Evolutionary conservation across 176 grass and related monocot genomes (phyloP).

Genomic region (Guadua angustifolia): DNA sequence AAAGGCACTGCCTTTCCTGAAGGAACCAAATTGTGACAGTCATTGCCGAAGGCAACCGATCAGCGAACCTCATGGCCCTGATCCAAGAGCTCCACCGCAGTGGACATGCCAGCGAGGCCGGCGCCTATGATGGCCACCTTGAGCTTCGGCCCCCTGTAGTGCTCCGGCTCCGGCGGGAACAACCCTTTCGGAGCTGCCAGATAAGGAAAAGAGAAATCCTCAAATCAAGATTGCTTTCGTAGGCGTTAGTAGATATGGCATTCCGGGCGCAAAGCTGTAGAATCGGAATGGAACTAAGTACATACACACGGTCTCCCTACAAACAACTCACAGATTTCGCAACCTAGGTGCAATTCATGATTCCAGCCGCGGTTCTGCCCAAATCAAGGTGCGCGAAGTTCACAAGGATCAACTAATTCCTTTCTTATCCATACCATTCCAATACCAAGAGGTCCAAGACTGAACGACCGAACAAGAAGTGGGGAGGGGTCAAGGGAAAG

Average conservation of each 20-base stretch:
- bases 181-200: constrained; percentile 81
- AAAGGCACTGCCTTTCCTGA: neutral
- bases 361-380: neutral
- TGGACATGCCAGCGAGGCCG: constrained; percentile 94
- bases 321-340: constrained; percentile 6
- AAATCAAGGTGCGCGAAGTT: neutral
- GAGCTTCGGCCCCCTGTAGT: constrained; percentile 84
- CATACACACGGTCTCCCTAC: neutral
- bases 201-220: neutral
- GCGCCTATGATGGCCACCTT: constrained; percentile 92
- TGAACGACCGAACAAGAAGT: neutral
- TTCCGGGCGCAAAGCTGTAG: neutral
- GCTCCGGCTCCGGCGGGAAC: constrained; percentile 82
- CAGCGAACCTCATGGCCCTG: constrained; percentile 87
- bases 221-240: neutral
- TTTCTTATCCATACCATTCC: neutral
- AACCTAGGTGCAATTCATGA: neutral
- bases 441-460: constrained; percentile 29
- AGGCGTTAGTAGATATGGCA: neutral
- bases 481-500: neutral
- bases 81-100: constrained; percentile 93
- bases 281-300: neutral
- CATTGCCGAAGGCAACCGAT: neutral
- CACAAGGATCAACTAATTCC: neutral
- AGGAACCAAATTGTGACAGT: neutral